Evolutionary conservation across 2,329 filamentous ascomycete species (phyloP).

Genomic region (Talaromyces marneffei): DNA sequence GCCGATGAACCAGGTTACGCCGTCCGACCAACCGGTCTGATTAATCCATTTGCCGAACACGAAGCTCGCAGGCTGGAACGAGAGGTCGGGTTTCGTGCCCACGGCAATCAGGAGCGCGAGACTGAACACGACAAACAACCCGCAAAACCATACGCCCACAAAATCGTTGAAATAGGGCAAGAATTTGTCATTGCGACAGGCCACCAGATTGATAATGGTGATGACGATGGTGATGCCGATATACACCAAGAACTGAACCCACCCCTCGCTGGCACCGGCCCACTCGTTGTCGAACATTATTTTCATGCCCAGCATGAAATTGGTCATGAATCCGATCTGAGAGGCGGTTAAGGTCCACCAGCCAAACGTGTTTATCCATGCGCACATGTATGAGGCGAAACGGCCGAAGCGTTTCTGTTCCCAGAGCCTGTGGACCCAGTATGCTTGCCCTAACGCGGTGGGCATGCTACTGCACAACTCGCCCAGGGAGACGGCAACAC

Average conservation of each 20-base stretch:
- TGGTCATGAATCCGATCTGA: slow-evolving; percentile 53
- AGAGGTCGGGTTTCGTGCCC: slow-evolving; percentile 40
- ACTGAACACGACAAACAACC: slow-evolving; percentile 49
- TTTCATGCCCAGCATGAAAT: slow-evolving; percentile 54
- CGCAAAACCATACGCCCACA: slow-evolving; percentile 49
- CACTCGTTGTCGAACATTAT: slow-evolving; percentile 48
- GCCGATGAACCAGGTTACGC: slow-evolving; percentile 54
- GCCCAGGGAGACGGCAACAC: slow-evolving; percentile 51
- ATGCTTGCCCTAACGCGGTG: slow-evolving; percentile 55
- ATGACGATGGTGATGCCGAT: slow-evolving; percentile 45
- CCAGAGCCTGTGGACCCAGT: slow-evolving; percentile 49
- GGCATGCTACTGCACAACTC: slow-evolving; percentile 56
- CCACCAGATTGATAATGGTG: slow-evolving; percentile 48
- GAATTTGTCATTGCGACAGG: slow-evolving; percentile 46
- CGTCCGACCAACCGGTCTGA: slow-evolving; percentile 49
- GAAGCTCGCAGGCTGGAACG: slow-evolving; percentile 47
- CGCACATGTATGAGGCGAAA: slow-evolving; percentile 52
- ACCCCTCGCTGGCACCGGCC: slow-evolving; percentile 42
- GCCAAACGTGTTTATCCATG: slow-evolving; percentile 57
- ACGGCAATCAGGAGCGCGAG: slow-evolving; percentile 50
- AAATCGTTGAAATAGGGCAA: slow-evolving; percentile 53
- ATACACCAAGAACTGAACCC: slow-evolving; percentile 53
- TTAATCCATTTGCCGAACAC: slow-evolving; percentile 51
- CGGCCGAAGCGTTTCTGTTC: slow-evolving; percentile 35
- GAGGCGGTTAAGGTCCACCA: slow-evolving; percentile 55